A percentile compares a stretch with the other conserved stretches of the same genome.
Evolutionary conservation across 257 asterid species (phyloP).

Genomic region (Przewalskia tangutica): DNA sequence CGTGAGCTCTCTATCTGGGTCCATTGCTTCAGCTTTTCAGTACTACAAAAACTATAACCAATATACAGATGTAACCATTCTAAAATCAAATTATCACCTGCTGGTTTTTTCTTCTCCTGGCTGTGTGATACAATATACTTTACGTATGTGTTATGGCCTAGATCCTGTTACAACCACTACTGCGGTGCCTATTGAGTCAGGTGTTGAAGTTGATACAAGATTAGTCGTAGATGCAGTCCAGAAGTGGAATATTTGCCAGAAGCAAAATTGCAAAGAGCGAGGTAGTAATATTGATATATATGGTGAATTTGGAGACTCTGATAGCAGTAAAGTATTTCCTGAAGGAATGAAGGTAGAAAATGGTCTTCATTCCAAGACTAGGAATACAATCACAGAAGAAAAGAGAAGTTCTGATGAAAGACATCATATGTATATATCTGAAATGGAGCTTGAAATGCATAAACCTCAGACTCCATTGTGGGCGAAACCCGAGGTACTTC

Average conservation of each 20-base stretch:
- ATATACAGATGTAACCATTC: constrained; percentile 22
- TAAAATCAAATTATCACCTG: constrained; percentile 41
- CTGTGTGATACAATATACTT: constrained; percentile 52
- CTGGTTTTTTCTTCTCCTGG: constrained; percentile 83
- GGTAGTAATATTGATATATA: constrained; percentile 49
- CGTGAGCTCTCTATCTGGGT: constrained; percentile 41
- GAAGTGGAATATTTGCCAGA: constrained; percentile 79
- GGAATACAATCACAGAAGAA: constrained; percentile 14
- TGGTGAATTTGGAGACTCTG: constrained; percentile 48
- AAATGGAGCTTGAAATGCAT: constrained; percentile 85
- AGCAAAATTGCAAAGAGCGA: constrained; percentile 43
- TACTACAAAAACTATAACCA: constrained; percentile 32
- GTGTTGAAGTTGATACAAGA: constrained; percentile 34
- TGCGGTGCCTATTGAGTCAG: constrained; percentile 34
- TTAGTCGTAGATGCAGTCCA: constrained; percentile 56
- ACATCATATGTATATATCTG: constrained; percentile 66
- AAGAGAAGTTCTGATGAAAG: constrained; percentile 35
- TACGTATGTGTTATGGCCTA: constrained; percentile 43
- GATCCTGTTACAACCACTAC: constrained; percentile 26
- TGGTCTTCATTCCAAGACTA: constrained; percentile 18
- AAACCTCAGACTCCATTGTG: constrained; percentile 52
- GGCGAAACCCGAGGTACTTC: constrained; percentile 62
- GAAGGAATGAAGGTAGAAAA: constrained; percentile 35
- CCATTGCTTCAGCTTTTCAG: constrained; percentile 59
- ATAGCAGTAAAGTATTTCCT: constrained; percentile 62